Evolutionary conservation across 83 land plant species (phyloP).

Genomic region (Larix sibirica): DNA sequence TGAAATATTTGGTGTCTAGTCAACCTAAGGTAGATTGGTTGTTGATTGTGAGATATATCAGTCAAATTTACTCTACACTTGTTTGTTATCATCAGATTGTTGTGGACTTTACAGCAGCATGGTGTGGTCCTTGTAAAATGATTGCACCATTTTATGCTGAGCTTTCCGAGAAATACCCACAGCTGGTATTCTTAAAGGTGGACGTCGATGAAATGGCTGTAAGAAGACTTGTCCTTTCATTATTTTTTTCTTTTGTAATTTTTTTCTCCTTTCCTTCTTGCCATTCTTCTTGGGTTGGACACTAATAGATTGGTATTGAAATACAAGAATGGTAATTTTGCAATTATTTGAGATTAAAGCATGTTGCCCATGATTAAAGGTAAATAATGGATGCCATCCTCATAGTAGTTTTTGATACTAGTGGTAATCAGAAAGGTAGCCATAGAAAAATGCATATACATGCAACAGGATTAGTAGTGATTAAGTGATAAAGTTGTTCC

Average conservation of each 20-base stretch:
- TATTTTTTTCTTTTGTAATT: not conserved
- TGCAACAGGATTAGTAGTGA: too few relatives aligned
- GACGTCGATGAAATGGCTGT: constrained; percentile 67
- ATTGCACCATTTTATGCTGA: constrained; percentile 44
- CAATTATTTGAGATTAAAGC: not conserved
- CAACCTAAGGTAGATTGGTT: too few relatives aligned
- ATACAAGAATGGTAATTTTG: not conserved
- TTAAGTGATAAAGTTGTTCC: too few relatives aligned
- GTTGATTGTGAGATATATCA: too few relatives aligned
- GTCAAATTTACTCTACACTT: too few relatives aligned
- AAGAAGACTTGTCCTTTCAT: not conserved
- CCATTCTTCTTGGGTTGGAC: too few relatives aligned
- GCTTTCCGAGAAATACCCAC: constrained; percentile 32
- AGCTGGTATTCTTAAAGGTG: constrained; percentile 47
- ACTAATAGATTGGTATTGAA: too few relatives aligned
- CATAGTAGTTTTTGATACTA: not conserved
- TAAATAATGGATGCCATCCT: not conserved
- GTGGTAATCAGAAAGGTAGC: not conserved
- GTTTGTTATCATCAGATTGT: constrained; percentile 30
- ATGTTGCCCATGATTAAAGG: not conserved
- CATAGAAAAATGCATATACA: not conserved
- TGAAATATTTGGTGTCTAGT: too few relatives aligned
- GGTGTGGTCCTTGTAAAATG: constrained; percentile 61
- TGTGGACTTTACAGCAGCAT: constrained; percentile 58
- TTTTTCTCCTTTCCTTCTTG: not conserved